phyloP scores from a whole-genome alignment of 2,329 filamentous ascomycete species.

The Escovopsis sp. region DNA sequence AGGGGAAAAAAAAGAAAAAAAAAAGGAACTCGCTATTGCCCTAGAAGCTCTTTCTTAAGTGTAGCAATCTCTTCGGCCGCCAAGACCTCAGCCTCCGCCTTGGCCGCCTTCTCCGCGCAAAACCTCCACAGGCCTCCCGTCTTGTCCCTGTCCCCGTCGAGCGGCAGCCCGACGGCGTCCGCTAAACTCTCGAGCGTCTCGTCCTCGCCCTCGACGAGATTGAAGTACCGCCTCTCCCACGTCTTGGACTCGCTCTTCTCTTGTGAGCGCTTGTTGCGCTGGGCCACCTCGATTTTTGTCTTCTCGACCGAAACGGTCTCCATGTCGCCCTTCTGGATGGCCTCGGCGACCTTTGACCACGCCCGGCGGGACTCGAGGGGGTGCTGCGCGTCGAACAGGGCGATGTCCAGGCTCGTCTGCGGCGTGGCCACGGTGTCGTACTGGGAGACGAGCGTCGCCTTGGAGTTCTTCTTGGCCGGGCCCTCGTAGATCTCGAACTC shows the following conservation, averaged over 20 bases:
- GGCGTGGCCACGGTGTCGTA: slow-evolving; percentile 44
- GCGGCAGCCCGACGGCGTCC: slow-evolving; percentile 28
- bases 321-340: slow-evolving; percentile 71
- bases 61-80: slow-evolving; percentile 24
- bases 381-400: slow-evolving; percentile 65
- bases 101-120: slow-evolving; percentile 31
- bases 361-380: slow-evolving; percentile 76
- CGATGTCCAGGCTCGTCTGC: slow-evolving; percentile 55
- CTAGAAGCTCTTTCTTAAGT: slow-evolving; percentile 31
- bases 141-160: slow-evolving; percentile 42
- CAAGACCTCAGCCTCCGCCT: slow-evolving; percentile 21
- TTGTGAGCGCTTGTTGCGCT: slow-evolving; percentile 57
- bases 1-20: no score
- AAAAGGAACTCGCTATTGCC: slow-evolving; percentile 15
- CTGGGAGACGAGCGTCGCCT: slow-evolving; percentile 35
- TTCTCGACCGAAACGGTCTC: slow-evolving; percentile 67
- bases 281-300: slow-evolving; percentile 75
- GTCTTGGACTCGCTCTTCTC: slow-evolving; percentile 60
- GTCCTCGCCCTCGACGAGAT: slow-evolving; percentile 30
- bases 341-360: slow-evolving; percentile 73
- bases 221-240: slow-evolving; percentile 83
- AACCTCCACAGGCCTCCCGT: slow-evolving; percentile 48
- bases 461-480: slow-evolving; percentile 32
- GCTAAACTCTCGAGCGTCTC: slow-evolving; percentile 31
- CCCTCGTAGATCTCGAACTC: slow-evolving; percentile 64